Conservation (phyloP, 108 stramenopile species). For the Nitzschia putrida region DNA sequence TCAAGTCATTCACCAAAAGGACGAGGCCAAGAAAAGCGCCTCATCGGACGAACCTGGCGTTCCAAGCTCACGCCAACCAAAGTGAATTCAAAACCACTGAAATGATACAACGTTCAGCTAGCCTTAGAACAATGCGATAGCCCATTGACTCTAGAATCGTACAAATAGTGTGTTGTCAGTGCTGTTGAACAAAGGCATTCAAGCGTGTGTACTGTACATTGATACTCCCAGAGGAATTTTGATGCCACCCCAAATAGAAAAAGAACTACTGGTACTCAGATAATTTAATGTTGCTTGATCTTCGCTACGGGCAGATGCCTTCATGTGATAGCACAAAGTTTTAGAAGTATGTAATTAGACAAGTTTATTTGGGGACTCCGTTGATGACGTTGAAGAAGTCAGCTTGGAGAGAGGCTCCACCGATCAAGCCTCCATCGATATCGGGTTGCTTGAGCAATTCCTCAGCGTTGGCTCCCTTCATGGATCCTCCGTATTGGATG, state of each 20-base stretch:
- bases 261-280: too few species aligned
- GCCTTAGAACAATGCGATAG: too few species aligned
- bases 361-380: constrained; percentile 66
- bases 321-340: not conserved
- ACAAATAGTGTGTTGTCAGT: too few species aligned
- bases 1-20: constrained; percentile 54
- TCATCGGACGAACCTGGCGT: not conserved
- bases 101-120: not conserved
- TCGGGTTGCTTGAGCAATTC: constrained; percentile 84
- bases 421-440: constrained; percentile 96
- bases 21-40: constrained; percentile 7
- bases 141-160: too few species aligned
- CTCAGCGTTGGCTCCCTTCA: constrained; percentile 92
- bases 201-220: too few species aligned
- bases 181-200: too few species aligned
- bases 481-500: constrained; percentile 96
- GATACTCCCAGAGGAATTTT: too few species aligned
- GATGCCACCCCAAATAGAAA: too few species aligned
- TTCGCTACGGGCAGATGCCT: too few species aligned
- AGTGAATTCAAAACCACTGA: not conserved
- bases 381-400: constrained; percentile 96
- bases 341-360: not conserved
- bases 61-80: not conserved
- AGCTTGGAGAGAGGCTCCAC: constrained; percentile 91
- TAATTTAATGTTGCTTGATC: too few species aligned